Conservation (phyloP, 495 filamentous ascomycete genomes). For the Chlorociboria aeruginascens region DNA sequence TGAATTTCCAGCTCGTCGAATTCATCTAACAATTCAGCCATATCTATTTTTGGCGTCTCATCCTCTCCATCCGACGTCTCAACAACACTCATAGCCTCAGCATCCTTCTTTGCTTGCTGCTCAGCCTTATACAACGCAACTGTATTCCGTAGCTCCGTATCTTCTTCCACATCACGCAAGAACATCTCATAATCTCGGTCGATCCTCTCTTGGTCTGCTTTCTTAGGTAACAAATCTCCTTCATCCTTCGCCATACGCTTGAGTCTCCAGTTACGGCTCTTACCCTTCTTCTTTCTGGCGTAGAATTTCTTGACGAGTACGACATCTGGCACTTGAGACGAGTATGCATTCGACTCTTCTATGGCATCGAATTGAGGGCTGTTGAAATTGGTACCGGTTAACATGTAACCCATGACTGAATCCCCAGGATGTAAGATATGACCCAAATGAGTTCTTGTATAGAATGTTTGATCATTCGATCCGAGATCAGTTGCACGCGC, state of each 20-base stretch:
- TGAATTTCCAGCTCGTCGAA: constrained; percentile 67
- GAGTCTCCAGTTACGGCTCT: constrained; percentile 78
- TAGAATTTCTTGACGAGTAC: constrained; percentile 95
- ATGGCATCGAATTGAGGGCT: constrained; percentile 69
- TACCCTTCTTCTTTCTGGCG: constrained; percentile 69
- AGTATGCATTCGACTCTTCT: constrained; percentile 54
- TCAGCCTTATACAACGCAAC: constrained; percentile 73
- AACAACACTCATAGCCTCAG: constrained; percentile 49
- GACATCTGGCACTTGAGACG: constrained; percentile 76
- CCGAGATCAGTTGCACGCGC: constrained; percentile 85
- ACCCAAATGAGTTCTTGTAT: constrained; percentile 81
- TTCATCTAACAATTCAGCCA: constrained; percentile 81
- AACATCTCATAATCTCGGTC: constrained; percentile 96
- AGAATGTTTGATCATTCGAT: constrained; percentile 73
- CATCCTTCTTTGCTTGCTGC: constrained; percentile 29
- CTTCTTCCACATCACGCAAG: constrained; percentile 91
- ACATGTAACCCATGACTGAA: constrained; percentile 80
- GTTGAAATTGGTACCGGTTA: constrained; percentile 87
- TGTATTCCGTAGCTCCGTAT: constrained; percentile 72
- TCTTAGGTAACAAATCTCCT: constrained; percentile 62
- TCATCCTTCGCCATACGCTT: constrained; percentile 89
- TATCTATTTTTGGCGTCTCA: constrained; percentile 59
- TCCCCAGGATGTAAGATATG: constrained; percentile 80
- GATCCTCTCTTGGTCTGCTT: constrained; percentile 69
- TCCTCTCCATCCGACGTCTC: constrained; percentile 58